These are phyloP conservation scores for Claviceps spartinae DNA, from an alignment of 2,329 filamentous ascomycete species.

Conservation along the genomic window DNA sequence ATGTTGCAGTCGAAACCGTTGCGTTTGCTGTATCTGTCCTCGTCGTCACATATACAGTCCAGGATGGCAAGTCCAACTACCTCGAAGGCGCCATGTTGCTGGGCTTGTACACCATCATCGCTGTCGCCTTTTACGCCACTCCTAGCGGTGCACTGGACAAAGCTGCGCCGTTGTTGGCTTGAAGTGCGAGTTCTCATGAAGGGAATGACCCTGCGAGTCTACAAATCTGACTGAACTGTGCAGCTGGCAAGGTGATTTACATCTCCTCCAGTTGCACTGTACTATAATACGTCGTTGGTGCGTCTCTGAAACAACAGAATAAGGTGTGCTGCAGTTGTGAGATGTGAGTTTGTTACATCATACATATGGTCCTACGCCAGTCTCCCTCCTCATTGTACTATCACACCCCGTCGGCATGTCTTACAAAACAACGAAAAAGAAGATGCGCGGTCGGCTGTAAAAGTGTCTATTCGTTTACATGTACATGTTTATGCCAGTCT, in stretches of 20 bases:
- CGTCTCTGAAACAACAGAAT: background rate
- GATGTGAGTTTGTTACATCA: background rate
- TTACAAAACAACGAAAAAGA: too few species aligned
- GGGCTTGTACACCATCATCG: conserved; percentile 45
- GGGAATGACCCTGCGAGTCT: too few species aligned
- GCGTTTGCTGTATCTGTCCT: conserved; percentile 64
- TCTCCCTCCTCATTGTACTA: too few species aligned
- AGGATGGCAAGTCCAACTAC: conserved; percentile 75
- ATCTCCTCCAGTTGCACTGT: conserved; percentile 36
- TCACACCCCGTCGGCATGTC: too few species aligned
- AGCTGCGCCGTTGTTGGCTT: conserved; percentile 3
- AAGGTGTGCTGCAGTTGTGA: background rate
- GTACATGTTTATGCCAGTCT: too few species aligned
- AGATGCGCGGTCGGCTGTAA: too few species aligned
- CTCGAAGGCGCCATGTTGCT: conserved; percentile 61
- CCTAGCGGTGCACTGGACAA: conserved; percentile 34
- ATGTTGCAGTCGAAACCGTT: conserved; percentile 50
- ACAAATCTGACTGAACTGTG: too few species aligned
- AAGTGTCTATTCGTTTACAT: too few species aligned
- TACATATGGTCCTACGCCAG: too few species aligned
- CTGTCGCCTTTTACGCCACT: conserved; percentile 45
- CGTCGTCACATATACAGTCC: conserved; percentile 63
- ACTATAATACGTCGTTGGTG: conserved; percentile 14
- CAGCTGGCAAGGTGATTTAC: conserved; percentile 22
- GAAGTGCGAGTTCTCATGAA: background rate